Conservation (phyloP, 108 stramenopile genomes). For the Asterionellopsis glacialis region DNA sequence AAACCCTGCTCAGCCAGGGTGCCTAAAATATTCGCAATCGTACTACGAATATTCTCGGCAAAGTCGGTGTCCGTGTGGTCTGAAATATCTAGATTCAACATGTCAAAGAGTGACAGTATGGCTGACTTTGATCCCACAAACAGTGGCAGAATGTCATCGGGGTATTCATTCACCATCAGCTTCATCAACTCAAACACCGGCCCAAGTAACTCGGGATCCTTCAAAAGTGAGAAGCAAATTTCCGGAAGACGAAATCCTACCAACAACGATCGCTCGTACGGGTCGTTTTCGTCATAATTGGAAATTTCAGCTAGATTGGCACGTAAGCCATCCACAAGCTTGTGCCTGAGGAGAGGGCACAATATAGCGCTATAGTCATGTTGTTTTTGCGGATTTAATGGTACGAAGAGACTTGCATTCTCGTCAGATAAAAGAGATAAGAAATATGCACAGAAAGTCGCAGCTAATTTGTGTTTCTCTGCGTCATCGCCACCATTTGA, state of each 20-base stretch:
- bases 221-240: constrained; percentile 55
- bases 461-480: constrained; percentile 10
- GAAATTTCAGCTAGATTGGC: constrained; percentile 33
- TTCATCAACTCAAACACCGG: constrained; percentile 54
- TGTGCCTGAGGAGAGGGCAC: constrained; percentile 47
- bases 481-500: constrained; percentile 10
- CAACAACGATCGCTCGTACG: constrained; percentile 40
- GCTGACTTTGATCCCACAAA: constrained; percentile 54
- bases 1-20: constrained; percentile 54
- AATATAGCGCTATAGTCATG: constrained; percentile 32
- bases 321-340: constrained; percentile 49
- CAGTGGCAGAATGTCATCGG: constrained; percentile 47
- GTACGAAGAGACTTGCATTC: constrained; percentile 27
- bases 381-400: constrained; percentile 15
- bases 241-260: constrained; percentile 50
- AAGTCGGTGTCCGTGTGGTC: constrained; percentile 10
- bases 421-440: constrained; percentile 38
- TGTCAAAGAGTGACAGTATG: constrained; percentile 54
- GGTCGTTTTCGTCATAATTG: constrained; percentile 19
- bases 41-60: constrained; percentile 30
- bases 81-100: constrained; percentile 39
- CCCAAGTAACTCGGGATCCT: constrained; percentile 46
- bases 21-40: constrained; percentile 44
- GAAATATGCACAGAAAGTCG: constrained; percentile 44
- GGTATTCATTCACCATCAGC: constrained; percentile 27